Evolutionary conservation across 441 rosid genomes (phyloP), one percentile per base, ranked within the genome.

Genomic region (Jatropha podagrica): DNA sequence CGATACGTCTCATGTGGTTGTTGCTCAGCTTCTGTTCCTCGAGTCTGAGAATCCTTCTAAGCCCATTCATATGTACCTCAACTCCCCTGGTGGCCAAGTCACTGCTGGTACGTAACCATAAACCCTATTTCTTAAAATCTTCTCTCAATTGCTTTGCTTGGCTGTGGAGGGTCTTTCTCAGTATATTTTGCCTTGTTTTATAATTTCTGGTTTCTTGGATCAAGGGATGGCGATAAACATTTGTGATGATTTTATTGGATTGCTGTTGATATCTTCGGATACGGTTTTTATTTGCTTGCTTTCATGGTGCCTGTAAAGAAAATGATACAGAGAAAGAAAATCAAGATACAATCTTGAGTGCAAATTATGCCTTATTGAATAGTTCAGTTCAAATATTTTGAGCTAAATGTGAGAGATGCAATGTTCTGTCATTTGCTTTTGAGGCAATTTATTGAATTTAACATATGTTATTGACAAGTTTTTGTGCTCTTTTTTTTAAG

Each of bases 71-170:
- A 93, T 96, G 98, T 94, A 94, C 80, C 91, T 96, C 80, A 94
- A 96, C 73, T 94, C 99, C 37, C 98, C 99, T 0, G 98, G 99
- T 68, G 98, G 99, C 79, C 96, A 91, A 6, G 99, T 96, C 86
- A 91, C 97, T 65, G 97, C 97, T 78, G 99, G 99, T 96, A 42
- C 60, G 7, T 37, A 20, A 7, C 8, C 23, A 59, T 12, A 5
- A 44, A 20, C 56, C 65, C 12, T 27, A 5, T 17, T 14, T 18
- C 63, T 59, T 42, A 4, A 42, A 8, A 42, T 42, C 9, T 42
- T 42, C 6, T 42, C 46, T 42, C 46, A 42, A 42, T 42, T 42
- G 0, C 46, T 4, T 42, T 42, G 46, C 32, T 32, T 32, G 32
- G 32, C 1, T 0, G 2, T 32, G 32, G 32, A 32, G 32, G 32